Conservation (phyloP, 768 basidiomycete species). For the Lactifluus volemus region DNA sequence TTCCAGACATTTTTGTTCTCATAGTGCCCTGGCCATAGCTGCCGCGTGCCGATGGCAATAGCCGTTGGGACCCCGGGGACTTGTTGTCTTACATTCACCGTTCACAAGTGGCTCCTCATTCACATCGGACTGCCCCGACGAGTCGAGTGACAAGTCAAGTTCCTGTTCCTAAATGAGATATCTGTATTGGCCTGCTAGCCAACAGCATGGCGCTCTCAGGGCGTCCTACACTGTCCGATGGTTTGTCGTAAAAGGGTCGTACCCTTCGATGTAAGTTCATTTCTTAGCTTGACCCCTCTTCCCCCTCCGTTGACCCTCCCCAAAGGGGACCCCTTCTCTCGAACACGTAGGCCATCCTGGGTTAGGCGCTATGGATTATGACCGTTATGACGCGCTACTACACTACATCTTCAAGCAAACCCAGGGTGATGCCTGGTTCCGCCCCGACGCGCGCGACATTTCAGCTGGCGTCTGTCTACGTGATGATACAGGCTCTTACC, state of each 20-base stretch:
- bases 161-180: neutral
- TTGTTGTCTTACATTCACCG: neutral
- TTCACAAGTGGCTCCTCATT: neutral
- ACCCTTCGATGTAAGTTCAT: neutral
- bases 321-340: neutral
- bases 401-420: conserved; percentile 39
- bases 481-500: conserved; percentile 38
- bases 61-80: neutral
- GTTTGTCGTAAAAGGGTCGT: conserved; percentile 11
- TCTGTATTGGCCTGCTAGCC: neutral
- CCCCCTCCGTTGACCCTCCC: neutral
- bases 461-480: conserved; percentile 42
- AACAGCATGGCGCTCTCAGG: neutral
- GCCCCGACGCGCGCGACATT: conserved; percentile 40
- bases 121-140: neutral
- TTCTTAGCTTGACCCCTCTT: neutral
- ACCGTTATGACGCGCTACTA: conserved; percentile 36
- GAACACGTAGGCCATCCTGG: neutral
- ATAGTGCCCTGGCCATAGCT: neutral
- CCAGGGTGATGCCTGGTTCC: conserved; percentile 46
- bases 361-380: conserved; percentile 28
- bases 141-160: neutral
- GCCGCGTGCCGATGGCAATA: neutral
- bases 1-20: too few relatives aligned
- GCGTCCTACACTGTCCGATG: neutral